These are phyloP conservation scores for Oryza brachyantha DNA, from an alignment of 176 grass and related monocot genomes.

Conservation along the genomic window DNA sequence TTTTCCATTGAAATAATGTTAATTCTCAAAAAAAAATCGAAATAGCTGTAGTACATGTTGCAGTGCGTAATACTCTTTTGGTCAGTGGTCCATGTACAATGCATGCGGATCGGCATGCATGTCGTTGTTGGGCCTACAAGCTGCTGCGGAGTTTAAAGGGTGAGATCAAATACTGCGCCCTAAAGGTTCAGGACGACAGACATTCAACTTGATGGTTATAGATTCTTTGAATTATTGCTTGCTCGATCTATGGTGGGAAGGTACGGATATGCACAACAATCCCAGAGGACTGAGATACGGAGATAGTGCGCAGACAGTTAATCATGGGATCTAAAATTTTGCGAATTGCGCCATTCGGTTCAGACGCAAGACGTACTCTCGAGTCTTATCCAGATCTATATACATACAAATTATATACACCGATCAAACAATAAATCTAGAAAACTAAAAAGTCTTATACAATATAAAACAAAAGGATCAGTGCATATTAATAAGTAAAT, in stretches of 20 bases:
- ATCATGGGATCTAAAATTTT: too few species aligned
- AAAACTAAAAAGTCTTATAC: too few species aligned
- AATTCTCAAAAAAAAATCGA: too few species aligned
- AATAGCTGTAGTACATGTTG: neutral
- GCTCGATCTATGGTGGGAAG: neutral
- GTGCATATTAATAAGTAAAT: too few species aligned
- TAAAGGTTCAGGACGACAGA: neutral
- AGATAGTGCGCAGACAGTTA: too few species aligned
- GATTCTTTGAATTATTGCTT: neutral
- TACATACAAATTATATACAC: too few species aligned
- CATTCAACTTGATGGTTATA: neutral
- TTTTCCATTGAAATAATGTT: too few species aligned
- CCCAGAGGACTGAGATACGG: neutral
- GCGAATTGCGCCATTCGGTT: too few species aligned
- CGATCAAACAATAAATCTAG: too few species aligned
- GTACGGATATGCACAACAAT: neutral
- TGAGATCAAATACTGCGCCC: neutral
- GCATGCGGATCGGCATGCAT: slow-evolving; percentile 6
- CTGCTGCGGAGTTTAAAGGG: slow-evolving; percentile 7
- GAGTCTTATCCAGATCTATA: too few species aligned
- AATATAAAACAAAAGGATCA: too few species aligned
- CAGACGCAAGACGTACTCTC: too few species aligned
- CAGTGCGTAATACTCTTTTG: slow-evolving; percentile 5
- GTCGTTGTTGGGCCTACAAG: neutral
- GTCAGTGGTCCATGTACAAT: slow-evolving; percentile 29